Percentiles rank a stretch among this genome's conserved stretches.
These are phyloP conservation scores for Flammula alnicola DNA, from an alignment of 1,284 basidiomycete species.

Conservation along the genomic window DNA sequence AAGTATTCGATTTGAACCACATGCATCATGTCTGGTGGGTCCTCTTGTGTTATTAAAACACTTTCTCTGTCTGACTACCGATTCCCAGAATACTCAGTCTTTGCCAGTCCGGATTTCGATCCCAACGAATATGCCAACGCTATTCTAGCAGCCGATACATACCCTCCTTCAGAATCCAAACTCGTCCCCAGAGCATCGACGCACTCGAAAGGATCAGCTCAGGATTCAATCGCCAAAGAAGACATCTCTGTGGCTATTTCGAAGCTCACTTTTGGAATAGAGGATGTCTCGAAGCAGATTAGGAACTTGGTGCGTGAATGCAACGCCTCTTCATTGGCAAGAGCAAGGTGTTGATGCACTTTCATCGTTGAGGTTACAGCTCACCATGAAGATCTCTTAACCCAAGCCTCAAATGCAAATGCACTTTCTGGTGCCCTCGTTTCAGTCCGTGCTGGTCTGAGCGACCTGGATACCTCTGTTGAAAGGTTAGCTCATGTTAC, in stretches of 20 bases:
- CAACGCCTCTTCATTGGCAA: neutral
- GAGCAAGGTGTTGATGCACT: slow-evolving; percentile 9
- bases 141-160: slow-evolving; percentile 81
- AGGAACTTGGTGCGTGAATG: slow-evolving; percentile 69
- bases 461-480: slow-evolving; percentile 70
- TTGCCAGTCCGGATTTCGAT: slow-evolving; percentile 74
- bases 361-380: slow-evolving; percentile 54
- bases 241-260: slow-evolving; percentile 88
- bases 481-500: slow-evolving; percentile 60
- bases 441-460: slow-evolving; percentile 65
- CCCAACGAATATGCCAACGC: slow-evolving; percentile 89
- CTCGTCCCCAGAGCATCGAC: slow-evolving; percentile 27
- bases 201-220: slow-evolving; percentile 39
- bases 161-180: slow-evolving; percentile 47
- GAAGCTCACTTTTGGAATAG: slow-evolving; percentile 82
- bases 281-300: slow-evolving; percentile 88
- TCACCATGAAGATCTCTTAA: slow-evolving; percentile 77
- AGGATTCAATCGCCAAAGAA: slow-evolving; percentile 71
- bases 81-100: slow-evolving; percentile 65
- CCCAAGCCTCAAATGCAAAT: slow-evolving; percentile 70
- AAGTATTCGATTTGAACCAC: neutral
- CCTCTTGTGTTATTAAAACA: neutral
- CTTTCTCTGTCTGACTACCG: neutral
- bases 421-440: slow-evolving; percentile 66
- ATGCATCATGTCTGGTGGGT: slow-evolving; percentile 5